A percentile compares a stretch with the other conserved stretches of the same genome.
Evolutionary conservation across 257 asterid species (phyloP).

Genomic region (Misopates orontium): DNA sequence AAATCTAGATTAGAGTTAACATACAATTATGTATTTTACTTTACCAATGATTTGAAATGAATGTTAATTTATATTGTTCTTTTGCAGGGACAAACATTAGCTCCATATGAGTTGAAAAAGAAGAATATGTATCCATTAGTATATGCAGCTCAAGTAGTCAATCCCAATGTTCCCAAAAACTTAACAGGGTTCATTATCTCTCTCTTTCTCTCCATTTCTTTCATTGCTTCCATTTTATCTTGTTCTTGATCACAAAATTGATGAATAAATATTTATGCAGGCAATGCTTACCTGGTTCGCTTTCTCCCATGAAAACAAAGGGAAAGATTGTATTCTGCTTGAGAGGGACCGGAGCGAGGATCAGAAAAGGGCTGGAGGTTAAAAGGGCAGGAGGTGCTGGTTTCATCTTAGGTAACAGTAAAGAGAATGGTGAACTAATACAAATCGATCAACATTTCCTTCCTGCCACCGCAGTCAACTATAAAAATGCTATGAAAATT

Average conservation of each 20-base stretch:
- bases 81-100: constrained; percentile 56
- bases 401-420: constrained; percentile 58
- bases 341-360: constrained; percentile 76
- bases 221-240: background rate
- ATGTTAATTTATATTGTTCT: background rate
- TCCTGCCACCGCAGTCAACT: constrained; percentile 57
- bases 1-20: too few relatives aligned
- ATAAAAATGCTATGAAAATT: constrained; percentile 35
- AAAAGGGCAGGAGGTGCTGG: constrained; percentile 89
- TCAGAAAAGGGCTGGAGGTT: constrained; percentile 79
- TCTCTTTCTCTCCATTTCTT: too few relatives aligned
- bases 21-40: too few relatives aligned
- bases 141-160: constrained; percentile 61
- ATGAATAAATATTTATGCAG: constrained; percentile 34
- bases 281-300: constrained; percentile 80
- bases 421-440: constrained; percentile 51
- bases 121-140: constrained; percentile 66
- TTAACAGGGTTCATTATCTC: constrained; percentile 43
- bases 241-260: background rate
- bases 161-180: constrained; percentile 40
- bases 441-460: constrained; percentile 51
- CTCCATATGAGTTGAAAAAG: constrained; percentile 56
- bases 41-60: background rate
- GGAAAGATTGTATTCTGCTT: constrained; percentile 82
- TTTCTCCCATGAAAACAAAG: constrained; percentile 57